Conservation (phyloP, 371 early-diverging fungal species). For the Rhizomucor miehei region DNA sequence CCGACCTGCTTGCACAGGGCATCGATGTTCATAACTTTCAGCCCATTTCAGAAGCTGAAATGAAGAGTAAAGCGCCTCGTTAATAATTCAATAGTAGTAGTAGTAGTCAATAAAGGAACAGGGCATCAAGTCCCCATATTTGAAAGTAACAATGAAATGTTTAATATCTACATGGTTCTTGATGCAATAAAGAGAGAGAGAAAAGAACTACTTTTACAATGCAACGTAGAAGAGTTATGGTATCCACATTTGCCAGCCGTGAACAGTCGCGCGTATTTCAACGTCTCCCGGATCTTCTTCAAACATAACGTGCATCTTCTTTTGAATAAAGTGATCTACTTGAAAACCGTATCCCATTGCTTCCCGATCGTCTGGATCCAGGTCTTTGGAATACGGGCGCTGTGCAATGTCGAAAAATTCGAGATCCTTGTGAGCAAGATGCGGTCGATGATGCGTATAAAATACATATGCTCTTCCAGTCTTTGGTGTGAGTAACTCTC, state of each 20-base stretch:
- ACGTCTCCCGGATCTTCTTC: conserved; percentile 83
- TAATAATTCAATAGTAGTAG: not conserved
- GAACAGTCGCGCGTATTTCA: conserved; percentile 79
- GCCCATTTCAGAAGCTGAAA: conserved; percentile 35
- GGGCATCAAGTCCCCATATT: too few species aligned
- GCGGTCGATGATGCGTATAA: conserved; percentile 69
- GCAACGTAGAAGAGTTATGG: conserved; percentile 1
- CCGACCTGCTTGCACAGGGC: conserved; percentile 46
- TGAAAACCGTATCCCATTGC: conserved; percentile 65
- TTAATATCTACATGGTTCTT: too few species aligned
- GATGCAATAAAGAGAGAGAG: too few species aligned
- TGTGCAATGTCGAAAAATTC: conserved; percentile 78
- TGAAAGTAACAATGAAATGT: too few species aligned
- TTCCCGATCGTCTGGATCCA: conserved; percentile 51
- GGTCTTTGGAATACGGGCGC: conserved; percentile 31
- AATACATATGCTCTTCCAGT: conserved; percentile 65
- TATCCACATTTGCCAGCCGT: conserved; percentile 67
- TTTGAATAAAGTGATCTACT: conserved; percentile 65
- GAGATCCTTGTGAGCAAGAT: conserved; percentile 74
- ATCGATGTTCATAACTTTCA: conserved; percentile 45
- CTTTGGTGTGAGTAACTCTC: conserved; percentile 54
- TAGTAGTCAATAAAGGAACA: too few species aligned
- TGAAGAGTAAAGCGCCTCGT: conserved; percentile 19
- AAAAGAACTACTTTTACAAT: too few species aligned
- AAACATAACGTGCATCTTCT: conserved; percentile 84